Percentiles rank a stretch among this genome's conserved stretches.
phyloP scores from a whole-genome alignment of 2,329 filamentous ascomycete genomes.

The Dothideomycetidae sp. region DNA sequence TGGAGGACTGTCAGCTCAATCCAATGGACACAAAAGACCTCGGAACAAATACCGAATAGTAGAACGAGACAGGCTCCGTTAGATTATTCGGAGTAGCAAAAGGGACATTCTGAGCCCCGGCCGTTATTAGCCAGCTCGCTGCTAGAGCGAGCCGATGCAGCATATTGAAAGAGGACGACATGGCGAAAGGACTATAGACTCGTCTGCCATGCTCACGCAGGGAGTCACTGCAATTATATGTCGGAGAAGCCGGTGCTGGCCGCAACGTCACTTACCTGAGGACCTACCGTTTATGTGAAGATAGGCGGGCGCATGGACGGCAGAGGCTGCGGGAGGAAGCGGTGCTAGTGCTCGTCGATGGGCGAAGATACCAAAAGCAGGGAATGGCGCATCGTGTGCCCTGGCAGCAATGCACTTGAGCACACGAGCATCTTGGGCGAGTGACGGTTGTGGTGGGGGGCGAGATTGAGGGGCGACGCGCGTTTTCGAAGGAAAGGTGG shows the following conservation, averaged over 20 bases:
- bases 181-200: not conserved
- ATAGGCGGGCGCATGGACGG: not conserved
- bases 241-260: not conserved
- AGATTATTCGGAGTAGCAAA: constrained; percentile 7
- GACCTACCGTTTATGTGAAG: not conserved
- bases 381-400: not conserved
- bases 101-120: not conserved
- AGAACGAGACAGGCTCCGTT: constrained; percentile 14
- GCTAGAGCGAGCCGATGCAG: not conserved
- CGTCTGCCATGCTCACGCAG: not conserved
- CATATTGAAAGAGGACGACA: not conserved
- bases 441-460: too few relatives aligned
- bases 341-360: not conserved
- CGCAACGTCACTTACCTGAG: not conserved
- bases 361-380: not conserved
- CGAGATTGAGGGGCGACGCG: too few relatives aligned
- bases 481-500: too few relatives aligned
- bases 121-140: not conserved
- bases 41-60: constrained; percentile 14
- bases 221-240: constrained; percentile 1
- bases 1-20: not conserved
- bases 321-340: not conserved
- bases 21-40: not conserved
- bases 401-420: too few relatives aligned
- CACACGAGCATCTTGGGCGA: too few relatives aligned